These are phyloP conservation scores for Daldinia decipiens DNA, from an alignment of 495 filamentous ascomycete genomes.

Conservation along the genomic window DNA sequence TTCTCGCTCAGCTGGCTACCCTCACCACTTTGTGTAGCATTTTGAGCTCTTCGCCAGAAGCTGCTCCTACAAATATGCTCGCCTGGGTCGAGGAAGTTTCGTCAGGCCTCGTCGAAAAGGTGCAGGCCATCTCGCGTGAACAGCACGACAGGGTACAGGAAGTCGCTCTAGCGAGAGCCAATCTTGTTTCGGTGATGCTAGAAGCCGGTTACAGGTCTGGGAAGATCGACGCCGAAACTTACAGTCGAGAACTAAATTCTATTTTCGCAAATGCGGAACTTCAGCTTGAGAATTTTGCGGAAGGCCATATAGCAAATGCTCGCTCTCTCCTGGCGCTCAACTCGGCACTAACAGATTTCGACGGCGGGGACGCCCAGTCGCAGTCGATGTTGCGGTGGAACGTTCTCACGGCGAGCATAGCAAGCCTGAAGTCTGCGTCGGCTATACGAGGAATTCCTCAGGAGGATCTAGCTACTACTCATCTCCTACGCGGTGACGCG, in stretches of 20 bases:
- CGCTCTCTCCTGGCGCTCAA: conserved; percentile 67
- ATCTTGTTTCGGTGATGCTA: conserved; percentile 61
- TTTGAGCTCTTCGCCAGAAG: conserved; percentile 52
- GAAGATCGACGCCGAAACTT: conserved; percentile 60
- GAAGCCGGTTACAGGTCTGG: conserved; percentile 64
- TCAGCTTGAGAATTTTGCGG: conserved; percentile 53
- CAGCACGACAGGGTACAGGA: conserved; percentile 61
- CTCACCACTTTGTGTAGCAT: conserved; percentile 62
- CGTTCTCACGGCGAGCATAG: conserved; percentile 63
- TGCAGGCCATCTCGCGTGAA: conserved; percentile 58
- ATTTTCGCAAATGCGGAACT: conserved; percentile 55
- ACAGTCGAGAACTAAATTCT: conserved; percentile 59
- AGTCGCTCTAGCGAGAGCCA: conserved; percentile 62
- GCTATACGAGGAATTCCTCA: conserved; percentile 52
- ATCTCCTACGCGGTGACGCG: conserved; percentile 67
- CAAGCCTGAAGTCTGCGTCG: conserved; percentile 62
- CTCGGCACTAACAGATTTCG: conserved; percentile 46
- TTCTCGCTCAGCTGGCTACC: conserved; percentile 66
- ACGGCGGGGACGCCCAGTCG: conserved; percentile 28
- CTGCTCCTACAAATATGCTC: conserved; percentile 44
- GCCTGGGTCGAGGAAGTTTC: conserved; percentile 68
- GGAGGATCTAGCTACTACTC: conserved; percentile 65
- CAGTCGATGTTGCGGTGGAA: conserved; percentile 59
- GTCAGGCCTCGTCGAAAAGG: conserved; percentile 55
- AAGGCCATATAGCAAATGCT: conserved; percentile 64